Evolutionary conservation across 2,329 filamentous ascomycete species (phyloP).

Genomic region (Alternaria sp.): DNA sequence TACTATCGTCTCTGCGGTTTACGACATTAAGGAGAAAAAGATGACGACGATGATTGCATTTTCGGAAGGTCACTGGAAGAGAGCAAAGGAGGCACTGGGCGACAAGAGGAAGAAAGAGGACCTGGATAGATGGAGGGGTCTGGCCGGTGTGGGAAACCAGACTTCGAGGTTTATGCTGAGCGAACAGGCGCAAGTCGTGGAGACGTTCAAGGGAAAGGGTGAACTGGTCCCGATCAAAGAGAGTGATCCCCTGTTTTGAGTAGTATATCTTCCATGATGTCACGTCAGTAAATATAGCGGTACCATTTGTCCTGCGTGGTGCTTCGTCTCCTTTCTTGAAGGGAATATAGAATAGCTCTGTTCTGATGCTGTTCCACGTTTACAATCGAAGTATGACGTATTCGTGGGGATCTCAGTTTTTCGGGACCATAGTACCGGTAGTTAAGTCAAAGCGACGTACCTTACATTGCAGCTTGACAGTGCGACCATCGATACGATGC

Average conservation of each 20-base stretch:
- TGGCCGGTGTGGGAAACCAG: slow-evolving; percentile 61
- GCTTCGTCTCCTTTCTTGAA: neutral
- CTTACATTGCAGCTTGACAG: slow-evolving; percentile 22
- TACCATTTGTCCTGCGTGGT: neutral
- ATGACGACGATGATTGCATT: slow-evolving; percentile 65
- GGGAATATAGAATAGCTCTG: neutral
- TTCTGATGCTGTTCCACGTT: neutral
- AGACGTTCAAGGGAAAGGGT: slow-evolving; percentile 61
- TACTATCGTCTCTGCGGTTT: slow-evolving; percentile 65
- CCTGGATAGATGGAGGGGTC: slow-evolving; percentile 61
- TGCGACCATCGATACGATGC: slow-evolving; percentile 15
- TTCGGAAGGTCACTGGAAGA: slow-evolving; percentile 65
- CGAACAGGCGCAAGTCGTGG: slow-evolving; percentile 63
- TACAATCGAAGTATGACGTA: neutral
- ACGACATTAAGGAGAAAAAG: slow-evolving; percentile 60
- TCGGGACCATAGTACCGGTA: slow-evolving; percentile 4
- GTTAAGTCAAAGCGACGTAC: slow-evolving; percentile 10
- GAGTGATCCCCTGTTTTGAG: slow-evolving; percentile 30
- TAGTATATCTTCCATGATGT: neutral
- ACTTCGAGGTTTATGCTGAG: slow-evolving; percentile 61
- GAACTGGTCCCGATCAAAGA: slow-evolving; percentile 57
- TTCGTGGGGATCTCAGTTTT: neutral
- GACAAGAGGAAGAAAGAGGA: slow-evolving; percentile 64
- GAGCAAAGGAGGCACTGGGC: slow-evolving; percentile 61
- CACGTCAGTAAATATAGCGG: neutral